Percentiles rank a stretch among this genome's conserved stretches.
Evolutionary conservation across 306 rosid genomes (phyloP).

Genomic region (Erythrophleum fordii): DNA sequence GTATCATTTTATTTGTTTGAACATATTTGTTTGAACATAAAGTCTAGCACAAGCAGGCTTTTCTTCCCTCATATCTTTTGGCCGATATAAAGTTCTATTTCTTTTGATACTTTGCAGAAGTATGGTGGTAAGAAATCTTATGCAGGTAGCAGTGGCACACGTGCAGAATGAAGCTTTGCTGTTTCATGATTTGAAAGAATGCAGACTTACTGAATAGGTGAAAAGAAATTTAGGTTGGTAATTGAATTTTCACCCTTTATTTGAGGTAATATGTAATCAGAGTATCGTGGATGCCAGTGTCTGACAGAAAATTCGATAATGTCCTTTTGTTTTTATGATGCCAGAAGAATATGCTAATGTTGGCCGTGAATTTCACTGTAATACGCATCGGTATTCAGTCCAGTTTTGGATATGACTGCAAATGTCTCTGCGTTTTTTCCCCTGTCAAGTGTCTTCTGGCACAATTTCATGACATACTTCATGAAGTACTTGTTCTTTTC

Average conservation of each 20-base stretch:
- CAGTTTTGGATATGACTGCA: conserved; percentile 32
- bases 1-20: neutral
- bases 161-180: conserved; percentile 49
- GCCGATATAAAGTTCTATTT: neutral
- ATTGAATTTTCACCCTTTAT: conserved; percentile 39
- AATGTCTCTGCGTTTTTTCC: conserved; percentile 9
- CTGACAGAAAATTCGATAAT: conserved; percentile 46
- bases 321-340: conserved; percentile 29
- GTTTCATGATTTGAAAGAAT: conserved; percentile 33
- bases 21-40: neutral
- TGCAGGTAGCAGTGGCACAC: conserved; percentile 50
- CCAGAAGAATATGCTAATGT: conserved; percentile 37
- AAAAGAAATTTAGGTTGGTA: conserved; percentile 42
- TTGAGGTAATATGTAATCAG: conserved; percentile 42
- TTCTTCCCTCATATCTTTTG: neutral
- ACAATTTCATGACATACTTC: neutral
- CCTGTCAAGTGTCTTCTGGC: neutral
- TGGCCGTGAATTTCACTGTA: conserved; percentile 42
- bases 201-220: conserved; percentile 36
- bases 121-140: conserved; percentile 55
- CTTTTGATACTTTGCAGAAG: conserved; percentile 45
- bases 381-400: conserved; percentile 40
- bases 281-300: conserved; percentile 47
- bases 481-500: neutral
- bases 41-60: conserved; percentile 2